Evolutionary conservation across 164 flowering plant genomes (phyloP).

Genomic region (Annona cherimola): DNA sequence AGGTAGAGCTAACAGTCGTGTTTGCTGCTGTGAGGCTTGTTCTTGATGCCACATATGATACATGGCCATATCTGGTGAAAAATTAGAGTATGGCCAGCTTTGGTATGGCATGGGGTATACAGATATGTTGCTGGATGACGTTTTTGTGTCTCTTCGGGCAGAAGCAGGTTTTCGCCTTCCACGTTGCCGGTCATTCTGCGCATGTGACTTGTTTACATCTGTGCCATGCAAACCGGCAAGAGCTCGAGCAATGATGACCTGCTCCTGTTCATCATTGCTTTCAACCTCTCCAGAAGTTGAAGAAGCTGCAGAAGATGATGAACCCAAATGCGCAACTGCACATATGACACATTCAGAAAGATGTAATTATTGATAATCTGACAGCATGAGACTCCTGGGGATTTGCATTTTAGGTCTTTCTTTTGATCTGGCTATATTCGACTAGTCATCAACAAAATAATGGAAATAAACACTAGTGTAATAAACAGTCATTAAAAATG

Average conservation of each 20-base stretch:
- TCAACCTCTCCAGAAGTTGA: conserved; percentile 22
- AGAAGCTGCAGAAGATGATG: conserved; percentile 20
- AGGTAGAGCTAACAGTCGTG: conserved; percentile 26
- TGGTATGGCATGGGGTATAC: conserved; percentile 27
- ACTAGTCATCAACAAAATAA: too few species aligned
- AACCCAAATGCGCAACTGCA: conserved; percentile 39
- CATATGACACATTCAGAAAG: neutral
- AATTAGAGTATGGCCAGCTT: conserved; percentile 29
- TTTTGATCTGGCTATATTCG: neutral
- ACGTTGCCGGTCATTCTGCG: conserved; percentile 22
- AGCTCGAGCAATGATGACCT: conserved; percentile 44
- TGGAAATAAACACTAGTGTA: neutral
- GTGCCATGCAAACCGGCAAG: conserved; percentile 33
- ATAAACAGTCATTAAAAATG: neutral
- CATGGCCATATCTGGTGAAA: conserved; percentile 35
- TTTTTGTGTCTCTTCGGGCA: conserved; percentile 12
- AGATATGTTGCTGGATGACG: conserved; percentile 12
- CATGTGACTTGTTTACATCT: conserved; percentile 17
- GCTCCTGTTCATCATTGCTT: conserved; percentile 49
- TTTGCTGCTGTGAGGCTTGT: conserved; percentile 34
- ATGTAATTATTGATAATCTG: too few species aligned
- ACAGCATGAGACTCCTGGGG: neutral
- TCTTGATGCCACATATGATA: conserved; percentile 49
- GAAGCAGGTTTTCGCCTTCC: conserved; percentile 25
- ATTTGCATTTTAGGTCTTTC: neutral